Evolutionary conservation across 2,329 filamentous ascomycete genomes (phyloP), one percentile per base, ranked within the genome.

Genomic region (Penicillium thymicola): DNA sequence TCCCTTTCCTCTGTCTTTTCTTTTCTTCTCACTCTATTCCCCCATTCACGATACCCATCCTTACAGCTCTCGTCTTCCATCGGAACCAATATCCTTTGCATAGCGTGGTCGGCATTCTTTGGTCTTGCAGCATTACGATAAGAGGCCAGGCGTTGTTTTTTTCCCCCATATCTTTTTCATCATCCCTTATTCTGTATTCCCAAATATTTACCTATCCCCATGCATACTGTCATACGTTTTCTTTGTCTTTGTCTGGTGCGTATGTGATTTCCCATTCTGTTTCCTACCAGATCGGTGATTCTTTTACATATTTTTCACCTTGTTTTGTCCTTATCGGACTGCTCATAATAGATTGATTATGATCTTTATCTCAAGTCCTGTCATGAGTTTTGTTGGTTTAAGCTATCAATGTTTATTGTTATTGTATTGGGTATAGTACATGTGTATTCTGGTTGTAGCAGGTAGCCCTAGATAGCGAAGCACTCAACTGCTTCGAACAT

Each of bases 71-170:
- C 55, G 51, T 64, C 58, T 63, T 65, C 55, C 55, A 57, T 64
- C 65, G 59, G 63, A 59, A 64, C 60, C 60, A 65, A 64, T 64
- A 43, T 55, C 64, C 65, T 68, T 73, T 75, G 71, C 72, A 75
- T 74, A 75, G 70, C 72, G 71, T 64, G 71, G 70, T 70, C 67
- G 67, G 71, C 69, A 70, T 69, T 61, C 54, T 69, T 64, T 64
- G 63, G 58, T 67, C 63, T 65, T 71, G 63, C 64, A 66, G 65
- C 67, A 70, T 72, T 64, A 70, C 67, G 67, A 69, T 9, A 57
- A 40, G 55, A 51, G 63, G 58, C 66, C 62, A 61, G 71, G 71
- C 69, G 72, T 74, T 65, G 42, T 58, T 59, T 55, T 41, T 71
- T 65, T 59, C 41, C 46, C 66, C 61, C 61, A 61, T 65, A 61